Base-by-base conservation (phyloP, 192 early-diverging fungal genomes). In the Coemansia sp. region DNA sequence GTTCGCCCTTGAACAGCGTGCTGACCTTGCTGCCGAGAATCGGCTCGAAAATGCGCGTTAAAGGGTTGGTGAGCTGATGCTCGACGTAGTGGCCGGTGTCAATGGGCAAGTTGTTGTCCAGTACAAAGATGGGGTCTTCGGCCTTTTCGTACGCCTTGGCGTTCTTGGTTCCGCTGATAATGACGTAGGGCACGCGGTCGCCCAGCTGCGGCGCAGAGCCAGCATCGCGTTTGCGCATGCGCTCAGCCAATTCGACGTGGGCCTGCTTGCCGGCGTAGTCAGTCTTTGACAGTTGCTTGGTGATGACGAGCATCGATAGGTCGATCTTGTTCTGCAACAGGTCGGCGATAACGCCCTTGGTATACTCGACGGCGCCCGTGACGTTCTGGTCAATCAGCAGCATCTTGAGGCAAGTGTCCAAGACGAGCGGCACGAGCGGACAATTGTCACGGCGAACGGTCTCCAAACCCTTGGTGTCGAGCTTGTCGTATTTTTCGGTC, bases 391-490 rank as follows among this genome's bases (percentile, higher is more conserved):
- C 95, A 61, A 98, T 92, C 61, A 98, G 76, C 24, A 99, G 84
- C 80, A 94, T 98, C 62, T 87, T 79, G 16, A 99, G 79, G 56
- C 92, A 95, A 6, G 93, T 98, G 53, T 98, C 91, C 44, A 99
- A 93, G 0, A 98, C 96, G 65, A 86, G 89, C 35, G 90, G 91
- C 34, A 98, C 95, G 30, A 99, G 84, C 55, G 90, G 89, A 67
- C 96, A 98, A 69, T 93, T 95, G 71, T 99, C 97, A 61, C 97
- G 89, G 59, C 97, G 91, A 13, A 99, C 97, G 12, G 97, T 99
- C 86, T 98, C 97, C 76, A 98, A 93, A 37, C 97, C 97, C 84
- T 97, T 98, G 35, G 96, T 90, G 75, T 98, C 96, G 75, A 98
- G 80, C 76, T 98, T 98, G 76, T 99, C 96, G 67, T 92, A 95